Percentiles rank a stretch among this genome's conserved stretches.
Conservation (phyloP, 2,329 filamentous ascomycete species). For the Colletotrichum sp. region DNA sequence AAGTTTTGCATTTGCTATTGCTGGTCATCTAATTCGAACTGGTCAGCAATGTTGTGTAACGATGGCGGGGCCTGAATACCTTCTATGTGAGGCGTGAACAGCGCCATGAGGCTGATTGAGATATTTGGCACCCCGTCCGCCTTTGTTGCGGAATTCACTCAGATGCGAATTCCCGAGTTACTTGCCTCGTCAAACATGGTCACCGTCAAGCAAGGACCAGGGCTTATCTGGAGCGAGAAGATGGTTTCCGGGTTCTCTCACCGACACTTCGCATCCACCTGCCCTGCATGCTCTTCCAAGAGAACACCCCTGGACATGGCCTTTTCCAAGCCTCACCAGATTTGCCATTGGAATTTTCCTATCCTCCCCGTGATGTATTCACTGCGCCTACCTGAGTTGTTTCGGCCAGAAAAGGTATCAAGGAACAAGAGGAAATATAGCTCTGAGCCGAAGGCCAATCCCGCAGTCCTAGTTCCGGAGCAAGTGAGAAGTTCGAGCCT, state of each 20-base stretch:
- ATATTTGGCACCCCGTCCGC: neutral
- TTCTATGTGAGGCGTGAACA: neutral
- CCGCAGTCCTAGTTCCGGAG: neutral
- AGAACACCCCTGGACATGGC: neutral
- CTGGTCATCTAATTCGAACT: neutral
- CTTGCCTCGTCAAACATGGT: neutral
- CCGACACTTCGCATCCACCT: conserved; percentile 12
- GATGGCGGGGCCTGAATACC: neutral
- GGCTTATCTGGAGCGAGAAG: neutral
- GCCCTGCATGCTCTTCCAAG: neutral
- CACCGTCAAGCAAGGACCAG: neutral
- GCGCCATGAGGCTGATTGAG: neutral
- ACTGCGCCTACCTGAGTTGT: neutral
- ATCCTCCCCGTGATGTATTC: neutral
- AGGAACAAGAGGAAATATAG: neutral
- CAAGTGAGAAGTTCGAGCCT: neutral
- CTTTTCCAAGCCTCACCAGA: too few relatives aligned
- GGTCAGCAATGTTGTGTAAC: neutral
- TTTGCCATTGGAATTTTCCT: neutral
- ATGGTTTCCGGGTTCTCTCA: neutral
- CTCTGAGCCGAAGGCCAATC: neutral
- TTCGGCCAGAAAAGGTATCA: neutral
- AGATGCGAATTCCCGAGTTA: neutral
- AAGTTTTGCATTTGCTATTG: neutral
- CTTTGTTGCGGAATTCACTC: neutral